Evolutionary conservation across 805 yeast genomes (phyloP), one percentile per base, ranked within the genome.

Genomic region (Yamadazyma kitorensis): DNA sequence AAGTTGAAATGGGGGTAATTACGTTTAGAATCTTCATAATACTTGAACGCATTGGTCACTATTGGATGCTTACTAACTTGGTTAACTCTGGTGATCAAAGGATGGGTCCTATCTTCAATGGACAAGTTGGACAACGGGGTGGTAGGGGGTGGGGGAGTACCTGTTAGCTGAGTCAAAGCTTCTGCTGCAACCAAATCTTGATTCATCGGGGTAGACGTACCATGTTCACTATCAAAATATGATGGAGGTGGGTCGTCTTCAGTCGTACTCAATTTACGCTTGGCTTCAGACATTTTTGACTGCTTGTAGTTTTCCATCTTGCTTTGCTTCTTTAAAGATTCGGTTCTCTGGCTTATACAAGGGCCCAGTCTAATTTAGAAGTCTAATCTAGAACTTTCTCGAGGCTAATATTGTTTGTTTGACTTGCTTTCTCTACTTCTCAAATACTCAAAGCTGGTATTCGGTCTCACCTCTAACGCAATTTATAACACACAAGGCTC

Each of bases 1-100:
- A 76, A 78, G 49, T 71, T 70, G 50, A 76, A 71, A 25, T 76
- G 63, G 24, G 72, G 68, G 47, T 51, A 72, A 48, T 51, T 72
- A 44, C 64, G 54, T 55, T 67, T 72, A 44, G 68, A 62, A 34
- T 61, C 57, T 41, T 70, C 72, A 52, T 70, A 64, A 49, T 71
- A 63, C 36, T 63, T 70, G 40, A 69, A 75, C 15, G 74, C 76
- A 52, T 68, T 70, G 27, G 65, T 70, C 28, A 67, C 76, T 24
- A 68, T 46, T 5, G 71, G 72, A 42, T 61, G 68, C 29, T 51
- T 55, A 17, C 63, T 49, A 5, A 66, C 70, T 33, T 61, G 59
- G 29, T 48, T 59, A 5, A 68, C 70, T 30, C 51, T 55, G 14
- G 56, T 53, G 16, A 68, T 61, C 17, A 68, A 52, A 3, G 73